Evolutionary conservation across 768 basidiomycete species (phyloP), one percentile per base, ranked within the genome.

Genomic region (Collybiopsis confluens): DNA sequence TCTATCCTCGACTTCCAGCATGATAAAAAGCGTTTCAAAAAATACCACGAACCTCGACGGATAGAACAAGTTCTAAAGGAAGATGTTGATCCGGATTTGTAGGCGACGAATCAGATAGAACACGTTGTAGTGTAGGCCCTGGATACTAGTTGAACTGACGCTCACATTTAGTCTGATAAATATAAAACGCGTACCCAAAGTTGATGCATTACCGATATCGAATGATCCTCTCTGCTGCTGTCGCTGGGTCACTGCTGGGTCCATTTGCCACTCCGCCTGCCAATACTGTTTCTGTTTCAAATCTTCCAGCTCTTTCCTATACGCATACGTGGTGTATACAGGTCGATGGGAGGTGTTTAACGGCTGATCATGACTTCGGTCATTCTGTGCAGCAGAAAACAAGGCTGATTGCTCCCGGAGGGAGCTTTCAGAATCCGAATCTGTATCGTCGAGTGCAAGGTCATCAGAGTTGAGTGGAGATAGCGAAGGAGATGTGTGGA

Each of bases 241-340:
- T 59, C 11, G 72, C n/a, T 18, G 21, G 4, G 35, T 21, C 8
- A 38, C 27, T n/a, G 20, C 48, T 21, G 51, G 40, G 20, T 33
- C 24, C 53, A 57, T 73, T 47, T 70, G 71, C 86, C 86, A 90
- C 23, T 79, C 82, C 1, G 77, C 68, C 57, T 79, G 76, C 90
- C 90, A 92, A 61, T 91, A 91, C 59, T 92, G 90, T 48, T 70
- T 73, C 3, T 71, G 66, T 58, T 78, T 78, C 23, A 92, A 66
- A 7, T 74, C 75, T 62, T 90, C 88, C n/a, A 88, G 73, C 38
- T 75, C 72, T 52, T 73, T 71, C n/a, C 80, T 68, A 63, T 80
- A 73, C 21, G 72, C 68, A 61, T 74, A 74, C 5, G 70, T 45
- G 2, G 45, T 69, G 56, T 73, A 64, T 0, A 68, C 70, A 23